Evolutionary conservation across 768 basidiomycete species (phyloP), one percentile per base, ranked within the genome.

Genomic region (Mycena galericulata): DNA sequence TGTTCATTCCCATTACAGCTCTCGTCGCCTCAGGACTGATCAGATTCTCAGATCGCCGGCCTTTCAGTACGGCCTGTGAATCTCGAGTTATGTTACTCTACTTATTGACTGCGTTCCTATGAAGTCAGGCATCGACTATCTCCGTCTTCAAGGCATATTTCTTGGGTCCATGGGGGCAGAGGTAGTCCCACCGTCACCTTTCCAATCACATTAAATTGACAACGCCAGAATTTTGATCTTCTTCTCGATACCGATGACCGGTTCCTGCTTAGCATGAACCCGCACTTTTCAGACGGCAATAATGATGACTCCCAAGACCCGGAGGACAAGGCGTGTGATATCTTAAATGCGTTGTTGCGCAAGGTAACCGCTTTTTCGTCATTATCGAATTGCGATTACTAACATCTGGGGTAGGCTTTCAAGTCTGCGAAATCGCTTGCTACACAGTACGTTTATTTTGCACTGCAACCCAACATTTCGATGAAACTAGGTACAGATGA

Each of bases 171-270:
- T 65, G 17, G 27, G 15, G 22, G 55, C 24, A 2, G 27, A 65
- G 64, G 54, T 57, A 36, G 14, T 8, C 41, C 41, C 14, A 22
- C 5, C 17, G n/a, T 5, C 6, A 8, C 41, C 4, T 9, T 26
- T 11, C n/a, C 3, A 4, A 30, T 22, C 22, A 40, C 3, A 14
- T 14, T 18, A 27, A 29, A 49, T 15, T 53, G 20, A 50, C 14
- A 18, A 30, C 29, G 20, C 1, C 15, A 65, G 64, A 45, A 51
- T 26, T 57, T 58, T 40, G 46, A 65, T 22, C 12, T 65, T 40
- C 51, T 65, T 15, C 55, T 65, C 14, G 55, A 65, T 17, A n/a
- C 50, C 15, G 24, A 43, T 8, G 46, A 65, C 34, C 64, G 64
- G n/a, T 65, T 65, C 24, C 26, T 64, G 34, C 11, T 64, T 14